Evolutionary conservation across 192 early-diverging fungal genomes (phyloP), one percentile per base, ranked within the genome.

Genomic region (Glomus cerebriforme): DNA sequence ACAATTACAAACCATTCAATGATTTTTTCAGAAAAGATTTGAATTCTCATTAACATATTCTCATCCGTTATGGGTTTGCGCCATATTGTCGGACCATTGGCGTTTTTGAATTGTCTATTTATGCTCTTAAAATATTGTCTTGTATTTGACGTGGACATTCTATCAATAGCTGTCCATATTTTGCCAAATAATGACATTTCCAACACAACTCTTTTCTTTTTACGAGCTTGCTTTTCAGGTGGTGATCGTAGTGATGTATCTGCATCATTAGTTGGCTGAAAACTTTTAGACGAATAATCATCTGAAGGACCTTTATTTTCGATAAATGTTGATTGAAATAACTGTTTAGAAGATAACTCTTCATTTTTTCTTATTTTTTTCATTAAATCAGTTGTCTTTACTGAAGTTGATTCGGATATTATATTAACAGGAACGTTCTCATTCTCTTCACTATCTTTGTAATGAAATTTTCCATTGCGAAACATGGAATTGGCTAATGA

Each of bases 1-100:
- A n/a, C 34, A 15, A 24, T 26, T 19, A 78, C 78, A 71, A 80
- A 83, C 85, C 81, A 82, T 67, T 83, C 81, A 34, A 86, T 65
- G 2, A 86, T 80, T 45, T 81, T 81, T 54, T 83, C 85, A 62
- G 80, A 80, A 26, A 86, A 86, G 24, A 86, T 86, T 19, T 86
- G 80, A 8, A 67, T 66, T 69, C 85, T 45, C 37, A 81, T 65
- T n/a, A 67, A 47, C 75, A 54, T 73, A 32, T 49, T 29, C 32
- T 81, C 81, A 17, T 79, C 54, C 15, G 17, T 67, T 29, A 68
- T 37, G 10, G 39, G 32, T 45, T 63, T 24, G 5, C 43, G 27
- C 15, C 31, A 35, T 27, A 31, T 31, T 17, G 49, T 7, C n/a
- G 31, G 2, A 2, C n/a, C 34, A 68, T 43, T 37, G 9, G 2